Base-by-base conservation (phyloP, 2,329 filamentous ascomycete genomes). In the Colletotrichum cordylinicola region DNA sequence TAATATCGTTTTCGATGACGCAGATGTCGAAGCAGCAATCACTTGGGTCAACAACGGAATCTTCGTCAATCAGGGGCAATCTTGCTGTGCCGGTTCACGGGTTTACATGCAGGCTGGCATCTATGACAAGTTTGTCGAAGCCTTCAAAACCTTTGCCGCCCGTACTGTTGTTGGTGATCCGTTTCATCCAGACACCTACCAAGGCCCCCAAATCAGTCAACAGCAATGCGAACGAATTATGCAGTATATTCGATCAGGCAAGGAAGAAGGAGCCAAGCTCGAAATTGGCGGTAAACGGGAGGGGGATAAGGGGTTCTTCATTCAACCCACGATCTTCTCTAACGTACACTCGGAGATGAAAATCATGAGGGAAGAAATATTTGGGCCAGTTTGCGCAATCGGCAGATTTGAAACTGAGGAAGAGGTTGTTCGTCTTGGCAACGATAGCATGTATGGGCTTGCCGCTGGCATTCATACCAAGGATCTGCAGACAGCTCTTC, bases 341-440 rank as follows among this genome's bases (percentile, higher is more conserved):
- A 29, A 67, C 21, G 65, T 78, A 73, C 43, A 21, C 64, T 5
- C 80, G 66, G 71, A 67, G n/a, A 43, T 43, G 27, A 21, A 67
- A 31, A 60, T 71, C 10, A 61, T 56, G 82, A 87, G 88, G 21
- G 91, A 93, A 77, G 91, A 93, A 76, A 87, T 93, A 1, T 94
- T 94, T 77, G 92, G 92, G 0, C 91, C 92, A 0, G 91, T 94
- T 8, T 89, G 15, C n/a, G 43, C 43, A 18, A 48, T 48, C 43
- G 8, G 16, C 15, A 48, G n/a, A 21, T 48, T 48, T 13, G 15
- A 16, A 16, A 48, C 43, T 7, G 43, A 48, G 13, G 43, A 48
- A 9, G 43, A 48, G 15, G 43, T 48, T 21, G 8, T 48, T 10
- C 16, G n/a, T 16, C n/a, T 48, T 7, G 43, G 16, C n/a, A 48